Base-by-base conservation (phyloP, 768 basidiomycete genomes). In the Leccinum obscurum region DNA sequence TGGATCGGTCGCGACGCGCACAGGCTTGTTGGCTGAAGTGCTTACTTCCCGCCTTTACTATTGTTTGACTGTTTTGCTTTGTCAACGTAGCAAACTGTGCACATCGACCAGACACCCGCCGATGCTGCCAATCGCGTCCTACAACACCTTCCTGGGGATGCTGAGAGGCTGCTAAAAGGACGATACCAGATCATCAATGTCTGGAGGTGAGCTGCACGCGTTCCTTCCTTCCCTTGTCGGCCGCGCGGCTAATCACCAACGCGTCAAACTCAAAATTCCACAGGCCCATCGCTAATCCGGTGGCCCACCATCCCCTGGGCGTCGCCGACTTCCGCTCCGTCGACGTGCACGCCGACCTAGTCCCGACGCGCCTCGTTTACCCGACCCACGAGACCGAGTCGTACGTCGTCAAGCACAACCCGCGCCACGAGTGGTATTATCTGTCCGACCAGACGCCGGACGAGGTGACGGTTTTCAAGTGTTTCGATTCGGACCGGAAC, bases 171-270 rank as follows among this genome's bases (percentile, higher is more conserved):
- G 6, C 72, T 80, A 56, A 68, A 75, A 58, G 69, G 70, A 3
- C 76, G 78, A 30, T 70, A 75, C 39, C 77, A 70, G 39, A 77
- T 80, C 65, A 77, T 80, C 66, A 80, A 80, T 58, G 74, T 78
- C 41, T 79, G 78, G 78, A 75, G 78, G 61, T 65, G 17, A 54
- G 61, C 17, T 6, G 1, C 50, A 30, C 8, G 13, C 14, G 17
- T 7, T 22, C 14, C 9, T 24, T 8, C n/a, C 10, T 28, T 24
- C 24, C 24, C 9, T 39, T 41, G 13, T 60, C 24, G 11, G 11
- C 13, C 34, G 34, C 34, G 34, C 11, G 34, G 4, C 34, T 13
- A 11, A 34, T 34, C 34, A 13, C 34, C 34, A 13, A 6, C 8
- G 13, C 30, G 35, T 24, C 32, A 41, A 48, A n/a, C 1, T 6